Evolutionary conservation across 2,329 filamentous ascomycete genomes (phyloP).

Genomic region (Clarireedia paspali): DNA sequence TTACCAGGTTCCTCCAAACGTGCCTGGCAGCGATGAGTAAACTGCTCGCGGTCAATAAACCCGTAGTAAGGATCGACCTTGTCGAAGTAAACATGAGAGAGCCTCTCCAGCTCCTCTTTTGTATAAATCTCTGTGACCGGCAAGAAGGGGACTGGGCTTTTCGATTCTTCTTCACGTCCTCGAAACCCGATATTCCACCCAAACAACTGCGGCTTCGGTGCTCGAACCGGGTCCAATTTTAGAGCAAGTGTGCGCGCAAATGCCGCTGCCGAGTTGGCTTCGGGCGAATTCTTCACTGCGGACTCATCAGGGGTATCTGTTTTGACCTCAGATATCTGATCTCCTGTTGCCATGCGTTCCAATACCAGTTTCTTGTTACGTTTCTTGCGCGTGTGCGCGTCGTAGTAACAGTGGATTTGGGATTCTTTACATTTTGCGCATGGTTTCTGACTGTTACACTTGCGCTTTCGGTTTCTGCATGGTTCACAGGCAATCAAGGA

Average conservation of each 20-base stretch:
- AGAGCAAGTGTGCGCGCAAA: background rate
- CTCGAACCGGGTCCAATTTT: constrained; percentile 14
- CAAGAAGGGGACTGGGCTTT: too few species aligned
- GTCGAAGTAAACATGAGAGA: constrained; percentile 21
- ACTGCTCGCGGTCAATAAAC: constrained; percentile 2
- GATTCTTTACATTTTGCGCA: constrained; percentile 1
- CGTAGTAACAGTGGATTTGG: background rate
- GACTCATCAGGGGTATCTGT: background rate
- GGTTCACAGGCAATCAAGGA: constrained; percentile 3
- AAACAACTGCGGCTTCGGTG: constrained; percentile 31
- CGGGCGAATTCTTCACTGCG: background rate
- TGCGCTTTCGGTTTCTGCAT: constrained; percentile 4
- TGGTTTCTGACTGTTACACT: constrained; percentile 1
- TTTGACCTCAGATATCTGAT: background rate
- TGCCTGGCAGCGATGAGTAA: background rate
- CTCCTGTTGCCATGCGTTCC: too few species aligned
- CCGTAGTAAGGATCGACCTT: constrained; percentile 3
- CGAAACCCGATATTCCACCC: constrained; percentile 30
- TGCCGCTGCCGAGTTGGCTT: background rate
- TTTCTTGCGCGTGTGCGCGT: background rate
- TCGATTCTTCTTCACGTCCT: constrained; percentile 6
- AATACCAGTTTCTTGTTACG: background rate
- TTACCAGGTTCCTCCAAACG: constrained; percentile 12
- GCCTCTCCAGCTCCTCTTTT: background rate
- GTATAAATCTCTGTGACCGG: too few species aligned